Base-by-base conservation (phyloP, 1,284 basidiomycete species). In the Retiboletus flavoniger region DNA sequence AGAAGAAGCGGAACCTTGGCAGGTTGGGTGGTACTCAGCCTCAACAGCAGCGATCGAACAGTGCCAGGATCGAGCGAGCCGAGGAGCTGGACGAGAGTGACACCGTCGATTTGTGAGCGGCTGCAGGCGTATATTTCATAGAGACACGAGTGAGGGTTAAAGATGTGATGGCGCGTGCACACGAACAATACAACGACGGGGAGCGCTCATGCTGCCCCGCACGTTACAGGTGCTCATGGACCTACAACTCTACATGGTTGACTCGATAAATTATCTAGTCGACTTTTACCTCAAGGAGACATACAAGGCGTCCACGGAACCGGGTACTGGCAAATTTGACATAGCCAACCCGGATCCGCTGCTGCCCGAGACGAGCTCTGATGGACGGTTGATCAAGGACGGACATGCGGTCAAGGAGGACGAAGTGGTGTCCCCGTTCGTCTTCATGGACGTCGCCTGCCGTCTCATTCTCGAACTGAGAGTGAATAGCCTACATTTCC, bases 201-300 rank as follows among this genome's bases (percentile, higher is more conserved):
- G 1, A 19, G 35, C 24, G 40, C 39, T 47, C 11, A 57, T 16
- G 31, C 34, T 45, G 42, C 55, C 56, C 19, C 47, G n/a, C 16
- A 24, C 11, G 29, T 54, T 42, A n/a, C 49, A 95, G 92, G 84
- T 95, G 8, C 81, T 96, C 26, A 98, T 98, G 95, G 97, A 98
- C 73, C 80, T 99, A 3, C 95, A 98, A 65, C 79, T 98, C 42
- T 99, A 98, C 72, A 90, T 92, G 77, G 93, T 98, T 26, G 96
- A 99, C 71, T 87, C 89, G 34, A 85, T 89, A 69, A 98, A 98
- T 74, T 99, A 98, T 73, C 83, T 99, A 31, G 97, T 99, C 58
- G 96, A 99, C 70, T 99, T 99, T 75, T 86, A 97, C 64, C 96
- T 98, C 76, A 91, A 98, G 68, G 93, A 93, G 64, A 93, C 95